phyloP scores from a whole-genome alignment of 73 alveolate genomes.

The Breviolum minutum region DNA sequence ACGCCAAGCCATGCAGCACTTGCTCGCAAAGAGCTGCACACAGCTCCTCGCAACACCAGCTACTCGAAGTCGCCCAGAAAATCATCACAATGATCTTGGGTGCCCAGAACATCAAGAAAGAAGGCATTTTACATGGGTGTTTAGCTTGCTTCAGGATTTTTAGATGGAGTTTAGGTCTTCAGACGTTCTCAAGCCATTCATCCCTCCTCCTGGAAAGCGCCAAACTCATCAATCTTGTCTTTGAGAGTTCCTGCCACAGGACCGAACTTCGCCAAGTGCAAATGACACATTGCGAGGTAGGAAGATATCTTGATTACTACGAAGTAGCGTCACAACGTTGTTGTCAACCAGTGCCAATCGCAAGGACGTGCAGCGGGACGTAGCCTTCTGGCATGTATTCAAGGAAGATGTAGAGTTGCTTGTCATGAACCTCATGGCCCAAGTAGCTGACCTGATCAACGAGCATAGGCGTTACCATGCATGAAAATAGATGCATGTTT shows the following conservation, averaged over 20 bases:
- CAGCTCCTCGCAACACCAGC: constrained; percentile 20
- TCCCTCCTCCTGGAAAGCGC: constrained; percentile 66
- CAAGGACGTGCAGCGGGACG: background rate
- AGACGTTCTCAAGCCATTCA: background rate
- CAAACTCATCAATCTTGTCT: constrained; percentile 80
- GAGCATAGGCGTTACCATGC: background rate
- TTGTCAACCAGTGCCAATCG: too few species aligned
- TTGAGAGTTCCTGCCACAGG: constrained; percentile 62
- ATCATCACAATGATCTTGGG: too few species aligned
- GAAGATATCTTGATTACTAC: too few species aligned
- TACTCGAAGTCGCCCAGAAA: background rate
- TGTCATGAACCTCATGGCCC: constrained; percentile 77
- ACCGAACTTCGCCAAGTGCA: background rate
- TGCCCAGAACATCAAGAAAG: background rate
- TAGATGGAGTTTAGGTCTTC: background rate
- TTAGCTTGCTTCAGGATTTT: too few species aligned
- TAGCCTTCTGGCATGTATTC: constrained; percentile 91
- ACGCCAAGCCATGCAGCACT: constrained; percentile 74
- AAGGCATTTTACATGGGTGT: background rate
- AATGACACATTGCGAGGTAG: too few species aligned
- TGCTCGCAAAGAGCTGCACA: constrained; percentile 74
- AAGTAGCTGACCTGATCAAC: constrained; percentile 55
- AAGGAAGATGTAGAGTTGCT: constrained; percentile 79
- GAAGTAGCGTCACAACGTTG: too few species aligned
- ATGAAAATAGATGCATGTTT: background rate